Evolutionary conservation across 148 eudicot species (phyloP).

Genomic region (Vaccinium darrowii): DNA sequence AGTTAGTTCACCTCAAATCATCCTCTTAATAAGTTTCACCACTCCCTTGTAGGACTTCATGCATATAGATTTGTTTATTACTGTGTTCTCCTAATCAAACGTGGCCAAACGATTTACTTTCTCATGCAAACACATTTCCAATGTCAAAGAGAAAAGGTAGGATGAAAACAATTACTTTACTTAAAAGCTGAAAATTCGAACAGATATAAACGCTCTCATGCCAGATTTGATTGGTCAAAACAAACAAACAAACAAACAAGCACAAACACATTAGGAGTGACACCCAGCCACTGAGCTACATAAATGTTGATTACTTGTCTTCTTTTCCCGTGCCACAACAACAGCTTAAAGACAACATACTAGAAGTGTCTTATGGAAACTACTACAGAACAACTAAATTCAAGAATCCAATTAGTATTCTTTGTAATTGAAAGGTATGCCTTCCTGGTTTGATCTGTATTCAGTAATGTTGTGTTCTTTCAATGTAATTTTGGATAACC

Average conservation of each 20-base stretch:
- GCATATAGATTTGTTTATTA: background rate
- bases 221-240: background rate
- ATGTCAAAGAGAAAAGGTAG: background rate
- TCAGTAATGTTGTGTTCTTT: background rate
- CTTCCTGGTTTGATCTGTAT: background rate
- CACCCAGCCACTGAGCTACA: constrained; percentile 6
- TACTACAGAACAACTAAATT: constrained; percentile 4
- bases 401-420: background rate
- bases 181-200: background rate
- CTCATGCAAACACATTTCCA: background rate
- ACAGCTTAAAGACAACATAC: background rate
- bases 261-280: background rate
- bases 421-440: background rate
- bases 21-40: background rate
- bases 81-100: constrained; percentile 1
- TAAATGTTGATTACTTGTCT: background rate
- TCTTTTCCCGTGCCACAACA: background rate
- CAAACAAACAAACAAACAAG: background rate
- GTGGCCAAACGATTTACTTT: background rate
- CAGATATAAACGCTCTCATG: background rate
- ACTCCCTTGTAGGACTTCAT: background rate
- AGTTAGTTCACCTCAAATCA: background rate
- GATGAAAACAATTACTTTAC: background rate
- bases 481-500: background rate
- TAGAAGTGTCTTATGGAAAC: background rate